A percentile compares a stretch with the other conserved stretches of the same genome.
These are phyloP conservation scores for Closterium sp. DNA, from an alignment of 139 green algal genomes.

Conservation along the genomic window DNA sequence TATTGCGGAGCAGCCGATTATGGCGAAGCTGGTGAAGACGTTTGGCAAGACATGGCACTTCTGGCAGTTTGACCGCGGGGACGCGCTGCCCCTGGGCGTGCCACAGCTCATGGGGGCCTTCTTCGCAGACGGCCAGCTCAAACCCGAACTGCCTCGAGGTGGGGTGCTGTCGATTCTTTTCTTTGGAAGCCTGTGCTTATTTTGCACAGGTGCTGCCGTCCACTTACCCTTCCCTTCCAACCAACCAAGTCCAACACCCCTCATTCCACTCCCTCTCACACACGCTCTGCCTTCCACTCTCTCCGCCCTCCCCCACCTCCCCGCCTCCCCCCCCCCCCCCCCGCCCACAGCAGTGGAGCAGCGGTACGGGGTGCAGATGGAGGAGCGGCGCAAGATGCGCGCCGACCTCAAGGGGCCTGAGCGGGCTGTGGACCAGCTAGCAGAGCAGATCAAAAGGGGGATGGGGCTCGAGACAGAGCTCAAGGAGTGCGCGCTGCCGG, in stretches of 20 bases:
- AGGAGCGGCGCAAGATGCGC: neutral
- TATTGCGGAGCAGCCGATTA: constrained; percentile 24
- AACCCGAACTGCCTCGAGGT: neutral
- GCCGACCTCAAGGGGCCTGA: neutral
- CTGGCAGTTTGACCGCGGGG: constrained; percentile 71
- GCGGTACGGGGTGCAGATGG: neutral
- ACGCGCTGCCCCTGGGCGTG: constrained; percentile 64
- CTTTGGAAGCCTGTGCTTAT: neutral
- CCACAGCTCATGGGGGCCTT: constrained; percentile 47
- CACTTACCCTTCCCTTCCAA: neutral
- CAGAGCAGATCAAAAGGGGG: constrained; percentile 2
- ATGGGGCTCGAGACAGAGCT: neutral
- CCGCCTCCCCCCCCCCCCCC: no score
- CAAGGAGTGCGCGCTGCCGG: neutral
- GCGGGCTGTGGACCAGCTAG: neutral
- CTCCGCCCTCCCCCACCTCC: neutral
- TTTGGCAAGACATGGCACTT: constrained; percentile 69
- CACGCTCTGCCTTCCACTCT: neutral
- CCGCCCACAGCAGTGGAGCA: neutral
- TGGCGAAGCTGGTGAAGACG: constrained; percentile 42
- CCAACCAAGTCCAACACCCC: neutral
- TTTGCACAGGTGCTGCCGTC: neutral
- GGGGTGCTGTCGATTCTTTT: neutral
- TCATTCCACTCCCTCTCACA: no score
- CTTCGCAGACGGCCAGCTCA: constrained; percentile 33